phyloP scores from a whole-genome alignment of 164 flowering plant genomes.

The Magnolia sinica region DNA sequence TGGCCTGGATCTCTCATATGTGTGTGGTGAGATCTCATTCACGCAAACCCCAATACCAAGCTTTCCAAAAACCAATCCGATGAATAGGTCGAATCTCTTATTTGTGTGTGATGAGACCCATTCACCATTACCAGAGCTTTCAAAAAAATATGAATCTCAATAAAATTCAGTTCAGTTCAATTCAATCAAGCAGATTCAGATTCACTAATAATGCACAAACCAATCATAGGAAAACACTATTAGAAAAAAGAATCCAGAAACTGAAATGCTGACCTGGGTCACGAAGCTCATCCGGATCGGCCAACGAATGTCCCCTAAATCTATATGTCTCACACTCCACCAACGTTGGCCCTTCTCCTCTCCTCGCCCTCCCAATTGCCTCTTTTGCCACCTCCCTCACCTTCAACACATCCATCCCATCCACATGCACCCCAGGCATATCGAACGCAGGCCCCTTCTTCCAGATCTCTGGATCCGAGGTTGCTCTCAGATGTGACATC shows the following conservation, averaged over 20 bases:
- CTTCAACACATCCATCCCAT: slow-evolving; percentile 99
- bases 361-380: slow-evolving; percentile 85
- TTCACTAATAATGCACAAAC: no score
- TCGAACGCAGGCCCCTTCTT: slow-evolving; percentile 91
- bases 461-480: slow-evolving; percentile 93
- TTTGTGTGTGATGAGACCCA: no score
- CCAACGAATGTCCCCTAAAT: slow-evolving; percentile 95
- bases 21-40: no score
- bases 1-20: no score
- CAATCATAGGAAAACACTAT: no score
- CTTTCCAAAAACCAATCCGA: no score
- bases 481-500: slow-evolving; percentile 91
- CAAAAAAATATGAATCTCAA: no score
- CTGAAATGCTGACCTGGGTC: slow-evolving; percentile 67
- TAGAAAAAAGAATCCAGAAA: background rate
- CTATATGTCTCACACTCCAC: slow-evolving; percentile 96
- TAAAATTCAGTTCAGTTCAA: no score
- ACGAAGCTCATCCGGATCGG: slow-evolving; percentile 99
- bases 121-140: no score
- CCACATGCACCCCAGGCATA: slow-evolving; percentile 96
- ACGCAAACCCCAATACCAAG: no score
- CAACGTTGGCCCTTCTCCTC: slow-evolving; percentile 94
- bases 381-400: slow-evolving; percentile 93
- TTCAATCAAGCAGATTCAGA: no score
- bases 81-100: no score